These are phyloP conservation scores for Penicillium sp. DNA, from an alignment of 2,329 filamentous ascomycete genomes.

Conservation along the genomic window DNA sequence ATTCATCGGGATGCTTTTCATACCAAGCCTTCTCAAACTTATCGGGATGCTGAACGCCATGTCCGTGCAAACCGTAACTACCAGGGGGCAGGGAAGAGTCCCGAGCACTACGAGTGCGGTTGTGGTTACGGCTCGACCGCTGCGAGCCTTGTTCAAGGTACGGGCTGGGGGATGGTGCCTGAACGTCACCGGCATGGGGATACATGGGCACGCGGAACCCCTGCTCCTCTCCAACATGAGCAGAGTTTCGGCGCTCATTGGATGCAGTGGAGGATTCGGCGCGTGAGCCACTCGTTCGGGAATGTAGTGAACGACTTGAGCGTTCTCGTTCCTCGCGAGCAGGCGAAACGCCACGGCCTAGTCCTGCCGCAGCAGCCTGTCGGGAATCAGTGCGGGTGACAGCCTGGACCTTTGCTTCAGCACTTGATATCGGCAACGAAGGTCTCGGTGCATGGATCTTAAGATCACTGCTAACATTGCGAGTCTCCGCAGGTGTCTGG, in stretches of 20 bases:
- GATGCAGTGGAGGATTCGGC: slow-evolving; percentile 48
- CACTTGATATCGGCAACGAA: slow-evolving; percentile 75
- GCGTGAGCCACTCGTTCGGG: slow-evolving; percentile 61
- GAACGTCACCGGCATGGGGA: slow-evolving; percentile 87
- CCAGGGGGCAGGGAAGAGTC: slow-evolving; percentile 75
- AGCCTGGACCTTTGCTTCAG: slow-evolving; percentile 76
- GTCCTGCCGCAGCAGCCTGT: slow-evolving; percentile 77
- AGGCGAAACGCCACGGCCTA: slow-evolving; percentile 62
- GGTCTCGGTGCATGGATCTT: slow-evolving; percentile 88
- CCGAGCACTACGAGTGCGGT: slow-evolving; percentile 69
- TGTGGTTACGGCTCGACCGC: slow-evolving; percentile 57
- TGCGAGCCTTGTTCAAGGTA: slow-evolving; percentile 48
- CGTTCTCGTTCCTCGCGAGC: slow-evolving; percentile 54
- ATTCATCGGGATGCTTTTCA: slow-evolving; percentile 81
- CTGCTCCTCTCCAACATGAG: slow-evolving; percentile 69
- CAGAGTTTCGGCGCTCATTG: slow-evolving; percentile 56
- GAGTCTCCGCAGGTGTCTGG: slow-evolving; percentile 67
- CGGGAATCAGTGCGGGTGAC: slow-evolving; percentile 93
- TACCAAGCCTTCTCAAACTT: slow-evolving; percentile 91
- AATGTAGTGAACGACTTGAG: slow-evolving; percentile 57
- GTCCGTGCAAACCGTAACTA: slow-evolving; percentile 90
- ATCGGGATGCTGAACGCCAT: slow-evolving; percentile 72
- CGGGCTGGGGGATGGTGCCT: slow-evolving; percentile 82
- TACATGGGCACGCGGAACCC: slow-evolving; percentile 97
- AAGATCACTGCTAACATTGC: slow-evolving; percentile 75